Percentiles rank a stretch among this genome's conserved stretches.
These are phyloP conservation scores for Fusarium secorum DNA, from an alignment of 2,329 filamentous ascomycete species.

Conservation along the genomic window DNA sequence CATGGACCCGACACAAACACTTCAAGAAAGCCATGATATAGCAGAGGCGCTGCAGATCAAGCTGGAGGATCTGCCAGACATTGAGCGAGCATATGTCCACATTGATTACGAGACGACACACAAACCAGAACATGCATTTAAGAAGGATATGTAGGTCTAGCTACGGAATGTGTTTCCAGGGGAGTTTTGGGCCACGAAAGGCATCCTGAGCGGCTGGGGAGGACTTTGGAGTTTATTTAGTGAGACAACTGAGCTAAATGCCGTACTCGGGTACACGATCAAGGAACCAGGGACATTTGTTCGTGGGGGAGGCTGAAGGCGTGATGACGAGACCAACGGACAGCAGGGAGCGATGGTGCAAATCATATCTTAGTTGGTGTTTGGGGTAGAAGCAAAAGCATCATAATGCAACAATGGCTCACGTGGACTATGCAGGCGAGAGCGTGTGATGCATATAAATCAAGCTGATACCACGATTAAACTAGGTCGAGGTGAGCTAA, in stretches of 20 bases:
- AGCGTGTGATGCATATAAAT: slow-evolving; percentile 17
- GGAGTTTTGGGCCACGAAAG: neutral
- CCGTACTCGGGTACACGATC: neutral
- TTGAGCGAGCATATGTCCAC: slow-evolving; percentile 95
- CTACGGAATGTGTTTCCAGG: slow-evolving; percentile 8
- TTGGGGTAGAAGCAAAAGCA: neutral
- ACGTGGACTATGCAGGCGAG: slow-evolving; percentile 22
- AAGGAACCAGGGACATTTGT: neutral
- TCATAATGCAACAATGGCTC: slow-evolving; percentile 23
- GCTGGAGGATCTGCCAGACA: slow-evolving; percentile 87
- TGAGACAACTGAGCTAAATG: slow-evolving; percentile 17
- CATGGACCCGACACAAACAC: slow-evolving; percentile 78
- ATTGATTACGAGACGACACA: slow-evolving; percentile 97
- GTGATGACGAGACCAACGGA: neutral
- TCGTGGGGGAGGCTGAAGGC: neutral
- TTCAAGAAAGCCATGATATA: slow-evolving; percentile 87
- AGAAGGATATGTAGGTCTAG: slow-evolving; percentile 63
- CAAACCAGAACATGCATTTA: slow-evolving; percentile 80
- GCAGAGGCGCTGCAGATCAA: slow-evolving; percentile 95
- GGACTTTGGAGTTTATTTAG: neutral
- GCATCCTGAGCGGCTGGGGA: slow-evolving; percentile 12
- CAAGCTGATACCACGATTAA: slow-evolving; percentile 13
- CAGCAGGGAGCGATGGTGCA: neutral
- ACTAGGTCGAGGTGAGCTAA: slow-evolving; percentile 14
- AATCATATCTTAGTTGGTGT: slow-evolving; percentile 8